These are phyloP conservation scores for Xylaria polymorpha DNA, from an alignment of 2,329 filamentous ascomycete species.

Conservation along the genomic window DNA sequence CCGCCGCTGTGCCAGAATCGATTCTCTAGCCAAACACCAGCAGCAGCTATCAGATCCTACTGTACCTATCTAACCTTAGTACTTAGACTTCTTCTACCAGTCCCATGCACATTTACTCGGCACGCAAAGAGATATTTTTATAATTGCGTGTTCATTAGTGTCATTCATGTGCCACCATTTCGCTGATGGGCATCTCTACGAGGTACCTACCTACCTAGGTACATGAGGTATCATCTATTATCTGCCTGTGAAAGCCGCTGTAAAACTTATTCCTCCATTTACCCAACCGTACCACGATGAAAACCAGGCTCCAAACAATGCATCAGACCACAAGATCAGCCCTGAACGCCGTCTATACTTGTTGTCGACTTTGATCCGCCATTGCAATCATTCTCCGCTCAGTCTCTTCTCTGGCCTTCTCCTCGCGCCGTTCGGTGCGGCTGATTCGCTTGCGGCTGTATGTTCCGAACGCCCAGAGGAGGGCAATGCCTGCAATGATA, in stretches of 20 bases:
- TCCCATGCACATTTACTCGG: not conserved
- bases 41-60: too few relatives aligned
- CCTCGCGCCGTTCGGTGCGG: conserved; percentile 45
- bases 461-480: conserved; percentile 55
- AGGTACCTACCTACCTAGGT: not conserved
- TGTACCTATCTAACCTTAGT: too few relatives aligned
- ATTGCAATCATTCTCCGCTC: conserved; percentile 40
- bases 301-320: conserved; percentile 19
- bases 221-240: not conserved
- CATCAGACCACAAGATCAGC: not conserved
- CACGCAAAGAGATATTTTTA: not conserved
- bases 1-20: too few relatives aligned
- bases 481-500: conserved; percentile 54
- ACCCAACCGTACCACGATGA: not conserved
- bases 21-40: too few relatives aligned
- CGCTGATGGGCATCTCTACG: not conserved
- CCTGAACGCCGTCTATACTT: not conserved
- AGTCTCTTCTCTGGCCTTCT: conserved; percentile 44
- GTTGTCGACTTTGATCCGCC: not conserved
- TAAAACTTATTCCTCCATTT: not conserved
- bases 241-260: not conserved
- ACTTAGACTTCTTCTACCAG: too few relatives aligned
- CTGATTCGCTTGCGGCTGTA: conserved; percentile 52
- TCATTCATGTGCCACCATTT: not conserved
- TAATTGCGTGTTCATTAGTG: not conserved